Evolutionary conservation across 2,329 filamentous ascomycete species (phyloP), one percentile per base, ranked within the genome.

Genomic region (Claviceps monticola): DNA sequence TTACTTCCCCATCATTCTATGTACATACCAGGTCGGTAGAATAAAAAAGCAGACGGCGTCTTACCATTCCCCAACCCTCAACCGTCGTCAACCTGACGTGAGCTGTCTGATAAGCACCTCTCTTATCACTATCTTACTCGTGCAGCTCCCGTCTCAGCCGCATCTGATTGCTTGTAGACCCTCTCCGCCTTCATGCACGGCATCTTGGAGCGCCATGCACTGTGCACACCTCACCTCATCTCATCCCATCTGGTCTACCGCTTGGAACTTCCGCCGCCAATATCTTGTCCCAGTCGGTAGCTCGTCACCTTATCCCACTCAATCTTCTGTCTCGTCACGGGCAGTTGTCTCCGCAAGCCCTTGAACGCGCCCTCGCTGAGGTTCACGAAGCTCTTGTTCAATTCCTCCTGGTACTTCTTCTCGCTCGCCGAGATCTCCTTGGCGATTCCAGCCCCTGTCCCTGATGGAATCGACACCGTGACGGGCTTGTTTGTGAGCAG

Each of bases 301-400:
- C 88, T 89, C 46, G 88, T 85, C 58, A 98, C 88, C 75, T 95
- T 96, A 69, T 98, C 91, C 93, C 93, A 98, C 71, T 98, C 93
- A 60, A 98, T 91, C 78, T 96, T 96, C 74, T 98, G 93, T 64
- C 93, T 83, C 56, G 93, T 98, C 54, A 98, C 89, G 0, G 93
- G 93, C 65, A 98, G 73, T 71, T 97, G 93, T 69, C 93, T 81
- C 64, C 93, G 81, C 66, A 98, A 70, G 2, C 83, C 82, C 79
- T 97, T 98, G 72, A 98, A 98, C 1, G 89, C 88, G 9, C 90
- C 91, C 71, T 98, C 93, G 63, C 88, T 93, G 65, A 98, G 73
- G 57, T 76, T 84, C 14, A 82, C 83, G 67, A 98, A 97, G 16
- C 89, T 89, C 64, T 82, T 80, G 72, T 97, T 98, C 59, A 98